Percentiles rank a stretch among this genome's conserved stretches.
Conservation (phyloP, 176 grass and related monocot species). For the Zizania latifolia region DNA sequence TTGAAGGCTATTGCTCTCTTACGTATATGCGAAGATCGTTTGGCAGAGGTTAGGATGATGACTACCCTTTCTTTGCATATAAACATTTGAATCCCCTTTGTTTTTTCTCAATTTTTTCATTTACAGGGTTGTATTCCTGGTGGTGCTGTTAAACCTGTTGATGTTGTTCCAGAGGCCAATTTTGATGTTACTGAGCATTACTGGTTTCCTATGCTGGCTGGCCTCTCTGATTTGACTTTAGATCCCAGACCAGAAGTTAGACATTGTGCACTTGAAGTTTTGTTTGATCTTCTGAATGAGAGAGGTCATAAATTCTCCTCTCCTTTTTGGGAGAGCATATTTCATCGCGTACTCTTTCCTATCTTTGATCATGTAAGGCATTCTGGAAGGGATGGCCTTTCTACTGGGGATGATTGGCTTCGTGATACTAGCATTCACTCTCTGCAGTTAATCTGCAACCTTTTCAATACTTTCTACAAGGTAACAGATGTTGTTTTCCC, state of each 20-base stretch:
- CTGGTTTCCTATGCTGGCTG: slow-evolving; percentile 99
- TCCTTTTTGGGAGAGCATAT: slow-evolving; percentile 99
- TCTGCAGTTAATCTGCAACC: slow-evolving; percentile 94
- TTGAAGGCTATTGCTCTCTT: slow-evolving; percentile 99
- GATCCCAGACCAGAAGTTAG: slow-evolving; percentile 93
- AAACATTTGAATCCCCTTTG: neutral
- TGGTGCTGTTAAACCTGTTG: slow-evolving; percentile 79
- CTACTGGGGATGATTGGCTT: slow-evolving; percentile 84
- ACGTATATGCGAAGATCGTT: slow-evolving; percentile 98
- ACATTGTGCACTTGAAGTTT: slow-evolving; percentile 91
- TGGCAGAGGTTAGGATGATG: slow-evolving; percentile 79
- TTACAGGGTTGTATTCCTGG: slow-evolving; percentile 89
- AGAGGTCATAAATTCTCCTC: slow-evolving; percentile 98
- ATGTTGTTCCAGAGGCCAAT: slow-evolving; percentile 52
- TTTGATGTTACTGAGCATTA: slow-evolving; percentile 97
- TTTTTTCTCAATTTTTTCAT: slow-evolving; percentile 14
- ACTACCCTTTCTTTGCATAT: neutral
- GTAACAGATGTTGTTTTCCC: slow-evolving; percentile 29
- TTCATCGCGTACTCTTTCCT: slow-evolving; percentile 92
- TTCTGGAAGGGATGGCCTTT: slow-evolving; percentile 85
- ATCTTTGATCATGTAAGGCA: slow-evolving; percentile 98
- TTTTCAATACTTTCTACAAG: slow-evolving; percentile 99
- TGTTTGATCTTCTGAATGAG: slow-evolving; percentile 99
- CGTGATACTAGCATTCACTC: slow-evolving; percentile 99
- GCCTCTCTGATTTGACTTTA: slow-evolving; percentile 95